These are phyloP conservation scores for Zygoascus flipseniorum DNA, from an alignment of 805 yeast genomes.

Conservation along the genomic window DNA sequence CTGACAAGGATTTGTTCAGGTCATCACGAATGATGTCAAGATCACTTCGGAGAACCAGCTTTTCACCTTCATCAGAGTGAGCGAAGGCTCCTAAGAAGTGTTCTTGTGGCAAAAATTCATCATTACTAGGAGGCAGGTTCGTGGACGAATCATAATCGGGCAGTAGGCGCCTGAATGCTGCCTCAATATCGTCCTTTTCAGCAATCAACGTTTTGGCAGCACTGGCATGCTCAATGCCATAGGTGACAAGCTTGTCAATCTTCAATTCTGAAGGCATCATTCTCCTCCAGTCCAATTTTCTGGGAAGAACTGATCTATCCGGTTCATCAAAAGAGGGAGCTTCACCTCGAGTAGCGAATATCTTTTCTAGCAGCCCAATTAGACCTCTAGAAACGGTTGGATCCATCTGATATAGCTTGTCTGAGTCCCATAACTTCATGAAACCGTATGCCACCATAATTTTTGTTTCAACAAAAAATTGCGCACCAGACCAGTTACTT, in stretches of 20 bases:
- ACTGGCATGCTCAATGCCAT: not conserved
- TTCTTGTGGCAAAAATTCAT: not conserved
- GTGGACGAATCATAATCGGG: not conserved
- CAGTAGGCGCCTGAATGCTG: not conserved
- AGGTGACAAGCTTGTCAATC: constrained; percentile 16
- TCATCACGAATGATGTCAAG: not conserved
- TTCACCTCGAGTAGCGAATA: constrained; percentile 16
- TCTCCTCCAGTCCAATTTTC: constrained; percentile 15
- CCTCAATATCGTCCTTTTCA: not conserved
- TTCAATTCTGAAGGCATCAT: constrained; percentile 22
- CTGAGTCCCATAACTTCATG: constrained; percentile 13
- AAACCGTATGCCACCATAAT: constrained; percentile 16
- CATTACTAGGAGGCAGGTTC: constrained; percentile 12
- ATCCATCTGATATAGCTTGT: constrained; percentile 8
- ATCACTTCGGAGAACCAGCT: not conserved
- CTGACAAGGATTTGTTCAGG: not conserved
- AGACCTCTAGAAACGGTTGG: constrained; percentile 10
- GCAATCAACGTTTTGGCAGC: not conserved
- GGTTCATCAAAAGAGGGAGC: constrained; percentile 2
- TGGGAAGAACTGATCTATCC: constrained; percentile 11
- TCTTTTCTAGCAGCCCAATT: constrained; percentile 12
- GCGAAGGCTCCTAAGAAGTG: not conserved
- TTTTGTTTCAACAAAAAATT: constrained; percentile 26
- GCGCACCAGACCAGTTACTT: constrained; percentile 21
- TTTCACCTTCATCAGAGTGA: not conserved